Evolutionary conservation across 2,329 filamentous ascomycete species (phyloP), one percentile per base, ranked within the genome.

Genomic region (Penicillium sp.): DNA sequence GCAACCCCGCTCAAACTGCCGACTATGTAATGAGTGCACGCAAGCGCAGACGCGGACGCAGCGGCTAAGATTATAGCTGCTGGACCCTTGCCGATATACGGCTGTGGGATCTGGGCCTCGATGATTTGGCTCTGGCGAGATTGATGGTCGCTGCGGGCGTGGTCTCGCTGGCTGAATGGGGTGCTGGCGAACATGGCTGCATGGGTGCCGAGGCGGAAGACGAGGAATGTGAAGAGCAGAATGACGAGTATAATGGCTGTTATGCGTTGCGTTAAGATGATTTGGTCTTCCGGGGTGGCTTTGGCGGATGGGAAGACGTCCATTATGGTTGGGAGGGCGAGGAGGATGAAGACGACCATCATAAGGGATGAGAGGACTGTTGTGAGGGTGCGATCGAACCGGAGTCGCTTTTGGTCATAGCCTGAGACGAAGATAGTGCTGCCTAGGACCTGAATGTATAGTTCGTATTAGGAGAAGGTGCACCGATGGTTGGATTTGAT

Each of bases 291-390:
- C 4, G 56, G 36, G 10, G 57, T 44, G 38, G 45, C 49, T 8
- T 61, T 42, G 15, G 56, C 31, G 6, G 63, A 65, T 3, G 58
- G 53, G n/a, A 64, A 63, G 2, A 61, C 55, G 21, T 61, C 56
- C 58, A 63, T 64, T 3, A 61, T 53, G 2, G 62, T 61, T 27
- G 63, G 62, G 15, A 64, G 48, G 4, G 61, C 54, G 38, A 66
- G 52, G 3, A 62, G 50, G 15, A 65, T 63, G 35, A 60, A 64
- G 9, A 61, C 60, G 8, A 63, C 57, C 44, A 63, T 61, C 60
- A 63, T 64, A 15, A 66, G 52, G 19, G 62, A 64, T 7, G 63
- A 64, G 49, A 64, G 61, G 35, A 64, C 56, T n/a, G 56, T 61
- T 17, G 62, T 66, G 15, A 63, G 41, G n/a, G 53, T 59, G 15